Conservation (phyloP, 1,284 basidiomycete genomes). For the Malassezia equina region DNA sequence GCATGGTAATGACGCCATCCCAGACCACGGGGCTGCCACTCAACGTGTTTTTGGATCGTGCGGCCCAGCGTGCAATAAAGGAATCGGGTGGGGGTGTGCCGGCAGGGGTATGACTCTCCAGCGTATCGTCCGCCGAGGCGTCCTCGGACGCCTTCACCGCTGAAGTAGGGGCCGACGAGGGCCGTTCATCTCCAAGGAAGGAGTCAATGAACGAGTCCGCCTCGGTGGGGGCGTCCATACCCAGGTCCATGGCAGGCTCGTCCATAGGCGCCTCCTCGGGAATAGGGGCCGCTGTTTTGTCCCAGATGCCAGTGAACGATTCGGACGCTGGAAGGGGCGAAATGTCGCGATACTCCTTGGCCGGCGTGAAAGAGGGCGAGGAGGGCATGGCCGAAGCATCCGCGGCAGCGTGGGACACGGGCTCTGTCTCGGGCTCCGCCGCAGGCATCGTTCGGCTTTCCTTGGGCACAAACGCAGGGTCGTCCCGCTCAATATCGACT, state of each 20-base stretch:
- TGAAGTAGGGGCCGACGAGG: neutral
- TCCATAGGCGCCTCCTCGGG: neutral
- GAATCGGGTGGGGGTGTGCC: slow-evolving; percentile 23
- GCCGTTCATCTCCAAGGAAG: slow-evolving; percentile 24
- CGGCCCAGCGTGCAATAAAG: slow-evolving; percentile 1
- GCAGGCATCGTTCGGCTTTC: slow-evolving; percentile 7
- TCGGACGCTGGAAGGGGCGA: neutral
- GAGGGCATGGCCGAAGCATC: neutral
- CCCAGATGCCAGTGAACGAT: slow-evolving; percentile 1
- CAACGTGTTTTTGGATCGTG: slow-evolving; percentile 14
- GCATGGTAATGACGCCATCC: slow-evolving; percentile 45
- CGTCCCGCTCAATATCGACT: slow-evolving; percentile 42
- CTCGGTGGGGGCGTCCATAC: neutral
- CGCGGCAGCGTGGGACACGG: neutral
- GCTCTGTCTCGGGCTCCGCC: slow-evolving; percentile 4
- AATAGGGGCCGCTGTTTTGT: neutral
- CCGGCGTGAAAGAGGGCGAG: neutral
- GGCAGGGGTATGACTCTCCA: slow-evolving; percentile 7
- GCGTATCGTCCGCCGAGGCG: neutral
- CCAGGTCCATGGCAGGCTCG: neutral
- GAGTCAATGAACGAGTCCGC: slow-evolving; percentile 38
- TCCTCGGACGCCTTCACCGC: neutral
- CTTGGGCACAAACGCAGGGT: neutral
- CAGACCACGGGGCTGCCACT: slow-evolving; percentile 25
- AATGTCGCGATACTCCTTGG: neutral